phyloP scores from a whole-genome alignment of 2,329 filamentous ascomycete genomes.

The Leptographium radiaticola region DNA sequence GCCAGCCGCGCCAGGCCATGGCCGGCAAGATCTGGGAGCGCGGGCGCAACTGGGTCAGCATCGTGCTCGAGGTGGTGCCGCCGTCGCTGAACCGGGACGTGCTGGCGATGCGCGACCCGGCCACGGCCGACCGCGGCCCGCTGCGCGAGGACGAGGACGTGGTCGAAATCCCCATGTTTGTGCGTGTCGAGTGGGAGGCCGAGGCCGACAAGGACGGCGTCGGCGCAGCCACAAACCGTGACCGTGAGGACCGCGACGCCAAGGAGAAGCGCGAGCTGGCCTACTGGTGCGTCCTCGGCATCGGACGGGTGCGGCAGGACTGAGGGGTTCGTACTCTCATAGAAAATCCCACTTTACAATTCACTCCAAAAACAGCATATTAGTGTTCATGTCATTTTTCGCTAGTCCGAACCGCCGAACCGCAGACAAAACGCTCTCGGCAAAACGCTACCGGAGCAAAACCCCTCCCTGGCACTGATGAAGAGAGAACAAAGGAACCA shows the following conservation, averaged over 20 bases:
- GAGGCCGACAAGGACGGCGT: slow-evolving; percentile 51
- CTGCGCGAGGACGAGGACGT: slow-evolving; percentile 47
- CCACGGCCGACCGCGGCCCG: slow-evolving; percentile 28
- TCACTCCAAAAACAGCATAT: too few species aligned
- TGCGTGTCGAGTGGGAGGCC: slow-evolving; percentile 80
- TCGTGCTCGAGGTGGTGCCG: slow-evolving; percentile 81
- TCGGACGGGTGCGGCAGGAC: slow-evolving; percentile 60
- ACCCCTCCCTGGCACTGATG: too few species aligned
- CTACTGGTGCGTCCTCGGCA: slow-evolving; percentile 88
- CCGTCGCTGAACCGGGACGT: slow-evolving; percentile 33
- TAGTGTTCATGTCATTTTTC: background rate
- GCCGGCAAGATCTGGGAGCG: slow-evolving; percentile 94
- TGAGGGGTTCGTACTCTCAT: too few species aligned
- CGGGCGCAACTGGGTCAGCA: slow-evolving; percentile 87
- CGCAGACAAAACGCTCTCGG: too few species aligned
- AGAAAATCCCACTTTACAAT: too few species aligned
- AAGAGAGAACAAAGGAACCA: too few species aligned
- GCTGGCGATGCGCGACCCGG: slow-evolving; percentile 13
- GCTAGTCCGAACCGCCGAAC: too few species aligned
- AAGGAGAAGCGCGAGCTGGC: slow-evolving; percentile 78
- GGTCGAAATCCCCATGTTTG: slow-evolving; percentile 87
- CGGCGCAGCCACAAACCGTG: slow-evolving; percentile 32
- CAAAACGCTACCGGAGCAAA: too few species aligned
- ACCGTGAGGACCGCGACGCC: slow-evolving; percentile 40
- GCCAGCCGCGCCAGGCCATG: slow-evolving; percentile 52